Evolutionary conservation across 805 yeast genomes (phyloP).

Genomic region (Dipodascus geniculatus): DNA sequence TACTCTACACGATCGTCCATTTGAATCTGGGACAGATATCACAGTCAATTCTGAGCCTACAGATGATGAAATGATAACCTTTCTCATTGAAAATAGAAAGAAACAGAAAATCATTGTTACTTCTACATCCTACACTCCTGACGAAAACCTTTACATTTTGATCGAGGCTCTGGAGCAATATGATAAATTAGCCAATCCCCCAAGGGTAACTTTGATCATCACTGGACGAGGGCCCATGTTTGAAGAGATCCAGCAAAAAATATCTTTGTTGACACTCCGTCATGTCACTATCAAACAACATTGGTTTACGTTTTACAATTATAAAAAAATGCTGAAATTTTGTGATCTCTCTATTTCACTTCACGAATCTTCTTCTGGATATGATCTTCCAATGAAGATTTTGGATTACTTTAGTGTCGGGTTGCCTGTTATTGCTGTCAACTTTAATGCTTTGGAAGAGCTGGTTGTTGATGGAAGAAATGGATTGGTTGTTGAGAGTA

Average conservation of each 20-base stretch:
- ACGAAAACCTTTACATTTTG: constrained; percentile 71
- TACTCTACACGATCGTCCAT: constrained; percentile 79
- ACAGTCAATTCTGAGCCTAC: neutral
- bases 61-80: neutral
- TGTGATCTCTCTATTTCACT: constrained; percentile 86
- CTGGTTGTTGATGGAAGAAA: constrained; percentile 57
- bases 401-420: constrained; percentile 96
- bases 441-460: constrained; percentile 69
- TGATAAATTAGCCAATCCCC: constrained; percentile 30
- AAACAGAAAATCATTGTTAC: constrained; percentile 59
- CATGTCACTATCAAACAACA: constrained; percentile 48
- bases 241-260: constrained; percentile 36
- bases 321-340: constrained; percentile 59
- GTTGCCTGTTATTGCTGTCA: constrained; percentile 72
- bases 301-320: constrained; percentile 73
- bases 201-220: constrained; percentile 56
- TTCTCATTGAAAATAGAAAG: neutral
- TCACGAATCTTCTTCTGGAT: constrained; percentile 85
- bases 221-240: constrained; percentile 94
- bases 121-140: constrained; percentile 92
- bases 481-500: constrained; percentile 44
- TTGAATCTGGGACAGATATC: constrained; percentile 25
- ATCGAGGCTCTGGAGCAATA: constrained; percentile 56
- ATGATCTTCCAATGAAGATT: constrained; percentile 94
- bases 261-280: constrained; percentile 31